A percentile compares a stretch with the other conserved stretches of the same genome.
Evolutionary conservation across 2,329 filamentous ascomycete species (phyloP).

Genomic region (Penicillium sp.): DNA sequence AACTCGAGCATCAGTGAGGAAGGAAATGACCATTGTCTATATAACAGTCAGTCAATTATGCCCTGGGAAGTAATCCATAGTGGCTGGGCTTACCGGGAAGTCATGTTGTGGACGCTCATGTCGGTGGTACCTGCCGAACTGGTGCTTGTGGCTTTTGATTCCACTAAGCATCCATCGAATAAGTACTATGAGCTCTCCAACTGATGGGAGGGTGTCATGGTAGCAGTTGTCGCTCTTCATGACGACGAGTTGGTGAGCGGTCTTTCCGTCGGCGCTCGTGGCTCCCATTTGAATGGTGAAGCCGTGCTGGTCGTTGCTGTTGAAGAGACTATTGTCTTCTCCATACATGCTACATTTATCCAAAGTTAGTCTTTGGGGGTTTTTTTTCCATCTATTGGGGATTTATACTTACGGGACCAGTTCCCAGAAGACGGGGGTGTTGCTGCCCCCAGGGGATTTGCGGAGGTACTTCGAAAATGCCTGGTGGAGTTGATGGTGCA

Average conservation of each 20-base stretch:
- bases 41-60: background rate
- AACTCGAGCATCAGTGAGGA: constrained; percentile 8
- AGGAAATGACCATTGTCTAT: constrained; percentile 15
- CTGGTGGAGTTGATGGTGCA: background rate
- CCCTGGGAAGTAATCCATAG: too few relatives aligned
- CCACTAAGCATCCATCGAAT: constrained; percentile 14
- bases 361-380: background rate
- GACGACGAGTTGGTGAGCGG: background rate
- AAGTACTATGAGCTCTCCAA: constrained; percentile 11
- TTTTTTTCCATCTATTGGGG: too few relatives aligned
- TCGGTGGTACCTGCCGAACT: background rate
- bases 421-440: background rate
- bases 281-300: constrained; percentile 4
- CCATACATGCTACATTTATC: background rate
- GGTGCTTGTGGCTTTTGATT: background rate
- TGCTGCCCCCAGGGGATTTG: background rate
- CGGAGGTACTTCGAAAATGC: constrained; percentile 2
- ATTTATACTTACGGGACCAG: background rate
- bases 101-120: background rate
- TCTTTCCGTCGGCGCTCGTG: background rate
- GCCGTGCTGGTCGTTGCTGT: constrained; percentile 4
- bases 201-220: background rate
- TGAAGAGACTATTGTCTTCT: background rate
- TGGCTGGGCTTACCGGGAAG: constrained; percentile 7
- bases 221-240: constrained; percentile 7